A percentile compares a stretch with the other conserved stretches of the same genome.
Evolutionary conservation across 345 rosid species (phyloP).

Genomic region (Eutrema yunnanense): DNA sequence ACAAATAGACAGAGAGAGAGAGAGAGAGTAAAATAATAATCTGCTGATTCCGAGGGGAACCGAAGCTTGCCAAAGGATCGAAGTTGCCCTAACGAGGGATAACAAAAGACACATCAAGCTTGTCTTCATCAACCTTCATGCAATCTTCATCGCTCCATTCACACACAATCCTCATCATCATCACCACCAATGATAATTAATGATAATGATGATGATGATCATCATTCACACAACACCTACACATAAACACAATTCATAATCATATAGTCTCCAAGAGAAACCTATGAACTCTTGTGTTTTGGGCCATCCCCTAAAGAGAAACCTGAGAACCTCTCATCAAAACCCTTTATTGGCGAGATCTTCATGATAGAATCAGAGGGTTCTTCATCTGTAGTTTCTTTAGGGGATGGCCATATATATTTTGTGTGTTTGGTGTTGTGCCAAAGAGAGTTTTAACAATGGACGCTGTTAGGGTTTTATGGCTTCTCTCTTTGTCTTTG

Average conservation of each 20-base stretch:
- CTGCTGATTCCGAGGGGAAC: constrained; percentile 45
- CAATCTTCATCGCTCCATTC: constrained; percentile 40
- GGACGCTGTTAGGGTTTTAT: constrained; percentile 20
- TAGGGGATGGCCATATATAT: constrained; percentile 27
- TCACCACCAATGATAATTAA: constrained; percentile 13
- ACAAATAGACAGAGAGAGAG: background rate
- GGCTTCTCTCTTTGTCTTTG: constrained; percentile 27
- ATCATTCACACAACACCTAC: constrained; percentile 23
- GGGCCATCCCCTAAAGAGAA: constrained; percentile 26
- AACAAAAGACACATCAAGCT: constrained; percentile 23
- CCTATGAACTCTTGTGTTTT: constrained; percentile 15
- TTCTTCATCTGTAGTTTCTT: constrained; percentile 17
- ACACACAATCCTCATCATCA: constrained; percentile 25
- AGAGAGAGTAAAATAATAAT: constrained; percentile 14
- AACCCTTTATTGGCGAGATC: constrained; percentile 21
- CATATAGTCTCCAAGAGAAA: background rate
- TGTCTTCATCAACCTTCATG: constrained; percentile 36
- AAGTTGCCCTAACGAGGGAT: constrained; percentile 39
- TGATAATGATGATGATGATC: background rate
- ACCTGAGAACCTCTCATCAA: constrained; percentile 5
- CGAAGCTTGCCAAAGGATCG: constrained; percentile 41
- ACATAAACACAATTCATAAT: constrained; percentile 7
- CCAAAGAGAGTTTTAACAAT: constrained; percentile 30
- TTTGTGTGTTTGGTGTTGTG: constrained; percentile 21
- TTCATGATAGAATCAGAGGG: constrained; percentile 2